Base-by-base conservation (phyloP, 2,329 filamentous ascomycete genomes). In the Fusarium citri region DNA sequence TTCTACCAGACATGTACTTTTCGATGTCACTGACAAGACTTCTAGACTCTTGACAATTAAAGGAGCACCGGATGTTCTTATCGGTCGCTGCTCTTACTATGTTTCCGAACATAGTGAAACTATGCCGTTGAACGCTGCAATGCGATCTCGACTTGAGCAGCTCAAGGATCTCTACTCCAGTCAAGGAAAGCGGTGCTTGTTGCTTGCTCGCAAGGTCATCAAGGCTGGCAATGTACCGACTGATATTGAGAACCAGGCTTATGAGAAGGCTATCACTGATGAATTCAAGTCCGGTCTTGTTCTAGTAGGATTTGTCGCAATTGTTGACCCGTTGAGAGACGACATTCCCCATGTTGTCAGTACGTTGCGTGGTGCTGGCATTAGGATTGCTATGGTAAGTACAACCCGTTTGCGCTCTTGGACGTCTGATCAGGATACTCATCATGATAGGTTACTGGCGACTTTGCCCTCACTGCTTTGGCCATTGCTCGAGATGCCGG, bases 261-360 rank as follows among this genome's bases (percentile, higher is more conserved):
- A 94, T 69, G 80, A 80, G 43, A 94, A 91, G 3, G 55, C 40
- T 3, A 20, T 62, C 15, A 11, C 12, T 0, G 5, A 30, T 0
- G 45, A 46, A 11, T 60, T 40, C 0, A 61, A 61, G 0, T 8
- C 37, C 0, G 86, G 89, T 6, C 84, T 96, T 31, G 88, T 86
- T 0, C 88, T 95, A 67, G 87, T 92, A 26, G 93, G 93, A 16
- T 81, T 97, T 6, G 88, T 94, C 26, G 92, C 91, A 42, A 89
- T 96, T 31, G 92, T 94, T 54, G 93, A 95, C 71, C 93, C 93
- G 2, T 89, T 92, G 56, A 89, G 92, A 1, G 86, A 89, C 0
- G 92, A 94, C 76, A 93, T 93, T 6, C 88, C 86, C 1, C 86
- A 85, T 4, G 88, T 91, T 0, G 87, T 93, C 43, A 80, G 82